These are phyloP conservation scores for Starmerella ratchasimensis DNA, from an alignment of 805 yeast species.

Conservation along the genomic window DNA sequence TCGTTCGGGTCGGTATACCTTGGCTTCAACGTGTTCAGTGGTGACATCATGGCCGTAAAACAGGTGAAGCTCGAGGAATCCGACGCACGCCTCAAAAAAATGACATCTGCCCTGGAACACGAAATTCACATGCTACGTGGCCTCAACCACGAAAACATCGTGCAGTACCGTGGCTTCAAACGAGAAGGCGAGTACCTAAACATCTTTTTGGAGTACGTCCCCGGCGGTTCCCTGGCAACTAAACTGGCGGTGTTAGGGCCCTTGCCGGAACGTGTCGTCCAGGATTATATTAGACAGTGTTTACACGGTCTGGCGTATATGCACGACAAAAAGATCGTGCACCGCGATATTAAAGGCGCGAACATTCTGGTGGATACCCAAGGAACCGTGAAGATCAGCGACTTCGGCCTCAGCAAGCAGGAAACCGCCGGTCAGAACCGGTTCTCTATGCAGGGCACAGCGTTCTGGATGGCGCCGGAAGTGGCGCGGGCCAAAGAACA, in stretches of 20 bases:
- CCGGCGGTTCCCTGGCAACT: constrained; percentile 58
- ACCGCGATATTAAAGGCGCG: constrained; percentile 82
- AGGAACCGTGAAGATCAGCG: constrained; percentile 72
- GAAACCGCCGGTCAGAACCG: constrained; percentile 46
- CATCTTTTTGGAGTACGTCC: constrained; percentile 67
- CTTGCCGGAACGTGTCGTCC: constrained; percentile 60
- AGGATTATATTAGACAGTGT: constrained; percentile 63
- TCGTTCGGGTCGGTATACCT: constrained; percentile 87
- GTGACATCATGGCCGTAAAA: constrained; percentile 94
- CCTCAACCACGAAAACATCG: constrained; percentile 82
- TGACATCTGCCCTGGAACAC: constrained; percentile 21
- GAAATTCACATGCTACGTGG: constrained; percentile 52
- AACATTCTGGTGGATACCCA: constrained; percentile 68
- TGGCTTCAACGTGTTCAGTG: constrained; percentile 83
- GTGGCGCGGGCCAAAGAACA: constrained; percentile 79
- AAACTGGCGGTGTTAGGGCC: constrained; percentile 53
- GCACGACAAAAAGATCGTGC: constrained; percentile 64
- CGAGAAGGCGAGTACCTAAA: constrained; percentile 58
- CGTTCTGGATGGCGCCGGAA: constrained; percentile 99
- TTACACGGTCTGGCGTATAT: constrained; percentile 60
- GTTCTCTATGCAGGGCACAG: constrained; percentile 84
- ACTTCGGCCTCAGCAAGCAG: constrained; percentile 69
- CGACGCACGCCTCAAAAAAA: constrained; percentile 20
- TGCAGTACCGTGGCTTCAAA: constrained; percentile 79
- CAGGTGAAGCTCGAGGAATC: constrained; percentile 58